Conservation (phyloP, 495 filamentous ascomycete genomes). For the Talaromyces trachyspermus region DNA sequence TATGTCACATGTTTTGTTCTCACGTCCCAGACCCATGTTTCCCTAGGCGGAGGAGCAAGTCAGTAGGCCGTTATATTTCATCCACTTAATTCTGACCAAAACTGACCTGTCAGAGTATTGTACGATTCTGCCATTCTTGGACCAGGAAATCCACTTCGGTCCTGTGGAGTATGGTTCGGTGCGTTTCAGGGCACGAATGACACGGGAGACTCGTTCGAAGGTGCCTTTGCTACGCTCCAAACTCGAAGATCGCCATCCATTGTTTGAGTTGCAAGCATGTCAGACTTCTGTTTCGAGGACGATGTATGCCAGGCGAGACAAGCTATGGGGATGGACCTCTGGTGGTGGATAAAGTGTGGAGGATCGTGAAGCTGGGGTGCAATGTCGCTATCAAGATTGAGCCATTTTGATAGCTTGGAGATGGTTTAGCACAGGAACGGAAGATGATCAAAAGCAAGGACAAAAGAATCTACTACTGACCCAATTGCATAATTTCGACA, state of each 20-base stretch:
- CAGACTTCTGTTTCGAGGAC: slow-evolving; percentile 92
- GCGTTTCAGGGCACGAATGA: slow-evolving; percentile 80
- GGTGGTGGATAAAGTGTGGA: slow-evolving; percentile 82
- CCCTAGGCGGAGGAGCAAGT: slow-evolving; percentile 43
- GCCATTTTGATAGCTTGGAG: slow-evolving; percentile 79
- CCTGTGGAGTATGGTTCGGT: slow-evolving; percentile 65
- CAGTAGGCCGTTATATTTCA: too few species aligned
- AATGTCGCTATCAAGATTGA: slow-evolving; percentile 86
- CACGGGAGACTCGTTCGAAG: slow-evolving; percentile 69
- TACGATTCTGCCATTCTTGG: slow-evolving; percentile 91
- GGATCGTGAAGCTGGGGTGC: slow-evolving; percentile 86
- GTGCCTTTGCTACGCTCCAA: slow-evolving; percentile 91
- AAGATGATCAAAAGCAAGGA: background rate
- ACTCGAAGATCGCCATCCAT: slow-evolving; percentile 88
- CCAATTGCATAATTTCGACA: slow-evolving; percentile 96
- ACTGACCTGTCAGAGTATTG: slow-evolving; percentile 89
- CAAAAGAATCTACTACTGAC: slow-evolving; percentile 38
- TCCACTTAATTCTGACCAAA: background rate
- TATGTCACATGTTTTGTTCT: slow-evolving; percentile 89
- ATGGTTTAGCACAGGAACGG: background rate
- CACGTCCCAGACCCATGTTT: slow-evolving; percentile 94
- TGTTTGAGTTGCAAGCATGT: slow-evolving; percentile 94
- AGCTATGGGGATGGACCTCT: slow-evolving; percentile 81
- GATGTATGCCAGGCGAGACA: slow-evolving; percentile 96
- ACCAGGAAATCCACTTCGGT: slow-evolving; percentile 96